Evolutionary conservation across 148 eudicot genomes (phyloP), one percentile per base, ranked within the genome.

Genomic region (Fallopia convolvulus): DNA sequence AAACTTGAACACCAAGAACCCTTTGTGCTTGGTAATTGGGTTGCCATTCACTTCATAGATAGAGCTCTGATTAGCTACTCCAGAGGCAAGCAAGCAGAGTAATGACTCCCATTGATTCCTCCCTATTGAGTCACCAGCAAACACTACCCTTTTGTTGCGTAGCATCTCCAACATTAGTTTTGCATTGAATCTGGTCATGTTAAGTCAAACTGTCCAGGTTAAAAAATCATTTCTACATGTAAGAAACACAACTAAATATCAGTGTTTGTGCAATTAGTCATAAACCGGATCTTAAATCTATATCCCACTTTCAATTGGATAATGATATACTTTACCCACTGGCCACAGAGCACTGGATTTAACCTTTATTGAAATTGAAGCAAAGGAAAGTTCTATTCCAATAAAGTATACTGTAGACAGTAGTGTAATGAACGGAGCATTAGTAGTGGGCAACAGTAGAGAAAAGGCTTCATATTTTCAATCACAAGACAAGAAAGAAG

Each of bases 51-150:
- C 96, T 91, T 94, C 99, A 75, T 89, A 92, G 66, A 94, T 85
- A 4, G 83, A 78, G 66, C 79, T 83, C 77, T 88, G 89, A 77
- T 88, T 85, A 20, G 87, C 50, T 75, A 89, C 81, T 3, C 80
- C 93, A 50, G 96, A 87, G 68, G 99, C 87, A 21, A 94, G 96
- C 93, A 94, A 87, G 86, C 99, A 94, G 9, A 94, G 90, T 42
- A 94, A 89, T 2, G 99, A 94, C 78, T 94, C 99, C 99, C 99
- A 94, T 76, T 94, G 99, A 82, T 94, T 94, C 88, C 99, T 88
- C 71, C 97, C 99, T 33, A 94, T 94, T 2, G 99, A 94, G 81
- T 94, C 99, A 55, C 99, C 99, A 3, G 85, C 94, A 79, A 94
- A 94, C 5, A 88, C 96, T 2, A 94, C 17, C 17, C 97, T 93